Percentiles rank a stretch among this genome's conserved stretches.
Conservation (phyloP, 2,329 filamentous ascomycete genomes). For the Dothidotthia symphoricarpi region DNA sequence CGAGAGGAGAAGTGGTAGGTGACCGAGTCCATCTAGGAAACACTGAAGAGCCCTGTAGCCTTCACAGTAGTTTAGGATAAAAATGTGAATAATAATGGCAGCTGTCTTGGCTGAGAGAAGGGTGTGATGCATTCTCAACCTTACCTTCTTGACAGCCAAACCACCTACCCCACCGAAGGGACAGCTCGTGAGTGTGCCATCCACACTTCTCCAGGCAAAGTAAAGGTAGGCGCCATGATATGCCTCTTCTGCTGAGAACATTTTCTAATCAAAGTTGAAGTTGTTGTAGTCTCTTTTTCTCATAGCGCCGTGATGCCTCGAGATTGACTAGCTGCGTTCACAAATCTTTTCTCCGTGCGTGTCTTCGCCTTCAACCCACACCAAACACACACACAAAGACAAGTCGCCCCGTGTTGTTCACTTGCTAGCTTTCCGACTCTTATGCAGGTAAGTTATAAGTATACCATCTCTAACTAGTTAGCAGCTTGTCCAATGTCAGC, state of each 20-base stretch:
- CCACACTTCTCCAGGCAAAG: slow-evolving; percentile 2
- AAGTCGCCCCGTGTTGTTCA: too few species aligned
- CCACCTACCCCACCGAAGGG: neutral
- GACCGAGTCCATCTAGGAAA: slow-evolving; percentile 1
- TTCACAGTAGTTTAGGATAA: slow-evolving; percentile 1
- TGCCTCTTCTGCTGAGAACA: neutral
- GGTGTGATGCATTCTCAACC: neutral
- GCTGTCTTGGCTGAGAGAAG: too few species aligned
- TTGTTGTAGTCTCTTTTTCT: neutral
- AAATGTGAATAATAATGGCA: too few species aligned
- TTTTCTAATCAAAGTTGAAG: neutral
- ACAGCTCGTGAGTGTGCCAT: neutral
- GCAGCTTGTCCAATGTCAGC: too few species aligned
- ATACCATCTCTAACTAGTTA: too few species aligned
- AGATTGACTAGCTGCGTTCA: neutral
- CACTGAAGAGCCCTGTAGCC: neutral
- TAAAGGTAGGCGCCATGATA: neutral
- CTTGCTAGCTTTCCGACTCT: too few species aligned
- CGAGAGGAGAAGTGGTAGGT: too few species aligned
- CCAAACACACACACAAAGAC: too few species aligned
- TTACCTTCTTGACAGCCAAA: neutral
- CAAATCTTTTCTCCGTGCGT: too few species aligned
- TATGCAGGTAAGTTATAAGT: too few species aligned
- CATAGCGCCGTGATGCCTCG: slow-evolving; percentile 1
- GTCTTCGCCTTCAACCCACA: too few species aligned